Evolutionary conservation across 2,329 filamentous ascomycete species (phyloP), one percentile per base, ranked within the genome.

Genomic region (Stachybotrys elegans): DNA sequence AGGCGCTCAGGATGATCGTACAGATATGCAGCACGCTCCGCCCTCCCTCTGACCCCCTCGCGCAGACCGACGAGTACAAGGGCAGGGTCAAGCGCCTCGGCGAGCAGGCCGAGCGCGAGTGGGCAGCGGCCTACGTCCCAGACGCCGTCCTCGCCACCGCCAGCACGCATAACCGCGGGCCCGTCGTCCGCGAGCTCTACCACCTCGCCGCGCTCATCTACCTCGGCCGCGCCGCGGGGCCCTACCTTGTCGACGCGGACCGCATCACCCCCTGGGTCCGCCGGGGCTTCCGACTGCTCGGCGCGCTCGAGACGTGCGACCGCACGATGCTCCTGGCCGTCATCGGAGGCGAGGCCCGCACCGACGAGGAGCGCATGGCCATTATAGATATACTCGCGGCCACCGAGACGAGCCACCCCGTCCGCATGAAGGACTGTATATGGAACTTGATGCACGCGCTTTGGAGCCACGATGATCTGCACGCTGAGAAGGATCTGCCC

Each of bases 311-410:
- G 17, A 23, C 35, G 4, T 46, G 44, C 22, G 25, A 34, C n/a
- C 21, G 35, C 35, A 34, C 38, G 11, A 32, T 46, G n/a, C 44
- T 37, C 21, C 36, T 46, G 3, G 20, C 43, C 7, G 43, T 46
- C 13, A 38, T 46, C 14, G 44, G 40, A 3, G 38, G 21, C 11
- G 44, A 46, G 27, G 44, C 44, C 2, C 35, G 29, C 6, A 34
- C 44, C 2, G 44, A 46, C 14, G 41, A 43, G 6, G 31, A 36
- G 20, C 36, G 44, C 8, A 22, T 19, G 25, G 17, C 32, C 9
- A 25, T 46, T n/a, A 22, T 46, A 5, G 29, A 40, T 31, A 20
- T 43, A 6, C 31, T 46, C 14, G 36, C 36, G 25, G 38, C 6
- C 12, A 46, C 40, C 14, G 44, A 46, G 29, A 40, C 11, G 38